Base-by-base conservation (phyloP, 2,329 filamentous ascomycete species). In the Xylaria multiplex region DNA sequence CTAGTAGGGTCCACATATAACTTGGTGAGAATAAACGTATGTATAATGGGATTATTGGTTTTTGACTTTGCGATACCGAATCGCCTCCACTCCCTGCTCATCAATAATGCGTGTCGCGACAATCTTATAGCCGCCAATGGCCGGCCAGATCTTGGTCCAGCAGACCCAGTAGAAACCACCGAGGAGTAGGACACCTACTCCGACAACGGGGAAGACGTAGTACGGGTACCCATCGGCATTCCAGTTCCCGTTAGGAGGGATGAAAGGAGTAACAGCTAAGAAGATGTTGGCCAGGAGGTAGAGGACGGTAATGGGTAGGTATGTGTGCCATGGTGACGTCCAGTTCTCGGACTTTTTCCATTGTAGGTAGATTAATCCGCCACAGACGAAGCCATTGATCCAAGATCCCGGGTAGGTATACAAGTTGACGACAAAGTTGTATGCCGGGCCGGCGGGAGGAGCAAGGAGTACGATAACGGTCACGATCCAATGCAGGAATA, bases 401-500 rank as follows among this genome's bases (percentile, higher is more conserved):
- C 84, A 86, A 0, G 84, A 79, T 0, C 82, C 82, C 0, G 85
- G 84, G 62, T 86, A 86, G 0, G 83, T 84, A 70, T 82, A 84
- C 53, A 89, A 75, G 67, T 87, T 85, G 56, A 87, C 81, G 46
- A 89, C 84, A 72, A 92, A 92, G 77, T 89, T 90, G 76, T 91
- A 91, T 0, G 89, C 89, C 16, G 89, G 84, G 0, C 89, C 90
- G 0, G 88, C 85, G 0, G 90, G 90, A 1, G 89, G 89, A 0
- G 88, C 89, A 3, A 91, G 76, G 37, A 92, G 83, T 13, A 91
- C 83, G 50, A 92, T 83, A 64, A 90, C 81, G 0, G 88, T 90
- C 2, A 91, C 83, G 16, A 89, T 72, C 84, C 87, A 91, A 75
- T 91, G 89, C 22, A 91, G 81, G 70, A 91, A 86, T 8, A 89